phyloP scores from a whole-genome alignment of 768 basidiomycete genomes.

The Lyophyllum semitale region DNA sequence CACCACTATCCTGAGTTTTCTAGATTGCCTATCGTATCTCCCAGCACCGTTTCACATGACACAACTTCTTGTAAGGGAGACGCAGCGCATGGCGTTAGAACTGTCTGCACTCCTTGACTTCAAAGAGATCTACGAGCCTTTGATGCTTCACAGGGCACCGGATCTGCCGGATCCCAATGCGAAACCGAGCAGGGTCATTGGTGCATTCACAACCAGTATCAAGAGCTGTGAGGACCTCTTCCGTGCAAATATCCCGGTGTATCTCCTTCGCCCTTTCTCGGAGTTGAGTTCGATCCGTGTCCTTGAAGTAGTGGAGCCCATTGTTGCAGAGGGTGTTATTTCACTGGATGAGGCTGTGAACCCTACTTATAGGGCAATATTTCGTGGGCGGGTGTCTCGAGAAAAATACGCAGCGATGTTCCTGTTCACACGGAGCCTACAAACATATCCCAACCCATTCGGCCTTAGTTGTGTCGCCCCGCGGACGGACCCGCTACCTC shows the following conservation, averaged over 20 bases:
- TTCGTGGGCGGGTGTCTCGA: neutral
- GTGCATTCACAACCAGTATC: slow-evolving; percentile 1
- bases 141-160: no score
- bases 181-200: neutral
- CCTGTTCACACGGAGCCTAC: neutral
- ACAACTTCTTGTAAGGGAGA: no score
- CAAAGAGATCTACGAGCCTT: no score
- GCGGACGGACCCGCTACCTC: neutral
- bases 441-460: slow-evolving; percentile 1
- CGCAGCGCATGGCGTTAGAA: no score
- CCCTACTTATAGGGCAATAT: neutral
- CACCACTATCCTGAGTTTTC: no score
- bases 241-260: slow-evolving; percentile 1
- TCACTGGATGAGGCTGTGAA: neutral
- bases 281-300: neutral
- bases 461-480: neutral
- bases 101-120: no score
- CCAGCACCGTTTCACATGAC: no score
- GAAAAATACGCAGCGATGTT: neutral
- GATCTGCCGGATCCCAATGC: no score
- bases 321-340: neutral
- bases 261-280: neutral
- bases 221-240: neutral
- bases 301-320: neutral
- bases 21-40: no score